These are phyloP conservation scores for Knufia fluminis DNA, from an alignment of 2,329 filamentous ascomycete genomes.

Conservation along the genomic window DNA sequence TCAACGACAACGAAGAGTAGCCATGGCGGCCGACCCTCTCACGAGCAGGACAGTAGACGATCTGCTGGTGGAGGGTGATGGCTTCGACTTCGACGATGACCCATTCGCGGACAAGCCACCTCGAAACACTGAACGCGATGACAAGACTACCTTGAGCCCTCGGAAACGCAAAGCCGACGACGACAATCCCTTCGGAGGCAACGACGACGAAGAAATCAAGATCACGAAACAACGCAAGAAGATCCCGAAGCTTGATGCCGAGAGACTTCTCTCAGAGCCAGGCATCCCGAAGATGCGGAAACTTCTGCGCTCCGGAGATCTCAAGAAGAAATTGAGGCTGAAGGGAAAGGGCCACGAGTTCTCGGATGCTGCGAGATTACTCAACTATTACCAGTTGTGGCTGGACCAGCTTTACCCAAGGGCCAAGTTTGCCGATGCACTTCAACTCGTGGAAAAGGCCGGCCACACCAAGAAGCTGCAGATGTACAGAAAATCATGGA, in stretches of 20 bases:
- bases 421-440: slow-evolving; percentile 82
- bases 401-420: slow-evolving; percentile 93
- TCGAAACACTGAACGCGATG: slow-evolving; percentile 11
- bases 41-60: slow-evolving; percentile 49
- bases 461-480: slow-evolving; percentile 76
- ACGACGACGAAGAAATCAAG: slow-evolving; percentile 79
- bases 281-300: slow-evolving; percentile 74
- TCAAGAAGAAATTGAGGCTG: slow-evolving; percentile 36
- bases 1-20: not conserved
- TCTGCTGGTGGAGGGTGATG: slow-evolving; percentile 63
- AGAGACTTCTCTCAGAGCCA: slow-evolving; percentile 66
- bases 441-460: slow-evolving; percentile 84
- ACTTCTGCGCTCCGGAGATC: slow-evolving; percentile 16
- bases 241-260: slow-evolving; percentile 77
- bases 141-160: slow-evolving; percentile 21
- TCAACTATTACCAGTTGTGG: slow-evolving; percentile 93
- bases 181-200: slow-evolving; percentile 52
- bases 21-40: slow-evolving; percentile 18
- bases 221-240: slow-evolving; percentile 69
- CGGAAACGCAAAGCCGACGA: slow-evolving; percentile 38
- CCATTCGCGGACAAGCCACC: slow-evolving; percentile 22
- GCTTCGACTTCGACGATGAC: slow-evolving; percentile 36
- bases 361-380: slow-evolving; percentile 67
- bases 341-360: slow-evolving; percentile 97
- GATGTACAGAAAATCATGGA: slow-evolving; percentile 69